phyloP scores from a whole-genome alignment of 2,329 filamentous ascomycete genomes.

The Cryphonectria parasitica region DNA sequence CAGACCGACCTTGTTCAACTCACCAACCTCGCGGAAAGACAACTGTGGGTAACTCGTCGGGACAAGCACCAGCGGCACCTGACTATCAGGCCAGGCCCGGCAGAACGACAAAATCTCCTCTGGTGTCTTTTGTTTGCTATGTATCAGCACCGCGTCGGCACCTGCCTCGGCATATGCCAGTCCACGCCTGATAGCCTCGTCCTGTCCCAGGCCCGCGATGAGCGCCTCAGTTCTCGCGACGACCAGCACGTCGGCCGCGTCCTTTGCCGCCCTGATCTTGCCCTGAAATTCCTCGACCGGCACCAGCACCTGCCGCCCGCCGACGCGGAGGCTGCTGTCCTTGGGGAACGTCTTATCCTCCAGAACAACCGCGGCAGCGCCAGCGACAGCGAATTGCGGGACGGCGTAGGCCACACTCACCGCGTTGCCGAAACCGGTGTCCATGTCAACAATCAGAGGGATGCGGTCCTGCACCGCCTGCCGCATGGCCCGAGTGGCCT shows the following conservation, averaged over 20 bases:
- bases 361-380: constrained; percentile 46
- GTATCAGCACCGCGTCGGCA: constrained; percentile 47
- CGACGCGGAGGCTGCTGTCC: constrained; percentile 46
- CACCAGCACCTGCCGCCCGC: constrained; percentile 49
- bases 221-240: constrained; percentile 49
- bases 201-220: constrained; percentile 43
- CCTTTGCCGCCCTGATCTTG: constrained; percentile 49
- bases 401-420: constrained; percentile 53
- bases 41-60: constrained; percentile 10
- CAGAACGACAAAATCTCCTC: constrained; percentile 8
- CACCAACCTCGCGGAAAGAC: constrained; percentile 1
- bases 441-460: constrained; percentile 50
- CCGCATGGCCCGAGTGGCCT: neutral
- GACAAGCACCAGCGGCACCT: constrained; percentile 3
- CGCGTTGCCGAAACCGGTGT: constrained; percentile 52
- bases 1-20: constrained; percentile 5
- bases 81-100: constrained; percentile 1
- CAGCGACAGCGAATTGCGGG: constrained; percentile 46
- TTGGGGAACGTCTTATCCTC: constrained; percentile 56
- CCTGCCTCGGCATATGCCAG: constrained; percentile 48
- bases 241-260: constrained; percentile 52
- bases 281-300: constrained; percentile 49
- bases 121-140: constrained; percentile 6
- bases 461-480: constrained; percentile 37
- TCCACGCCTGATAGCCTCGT: constrained; percentile 48